Percentiles rank a stretch among this genome's conserved stretches.
phyloP scores from a whole-genome alignment of 2,329 filamentous ascomycete species.

The Fusarium sp. region DNA sequence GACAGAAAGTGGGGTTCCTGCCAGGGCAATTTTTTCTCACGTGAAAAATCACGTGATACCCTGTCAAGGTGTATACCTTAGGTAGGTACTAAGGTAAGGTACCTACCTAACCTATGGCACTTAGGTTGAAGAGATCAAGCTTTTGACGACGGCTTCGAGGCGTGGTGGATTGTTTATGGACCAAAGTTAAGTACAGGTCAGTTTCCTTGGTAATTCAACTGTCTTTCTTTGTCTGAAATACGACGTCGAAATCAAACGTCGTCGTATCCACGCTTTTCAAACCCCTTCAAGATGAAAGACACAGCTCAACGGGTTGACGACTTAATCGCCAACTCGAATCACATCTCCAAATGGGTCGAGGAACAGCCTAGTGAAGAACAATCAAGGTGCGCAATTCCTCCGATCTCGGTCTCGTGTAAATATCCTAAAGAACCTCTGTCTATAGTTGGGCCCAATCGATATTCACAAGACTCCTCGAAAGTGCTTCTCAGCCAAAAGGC shows the following conservation, averaged over 20 bases:
- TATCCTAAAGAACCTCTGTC: constrained; percentile 31
- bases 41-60: constrained; percentile 44
- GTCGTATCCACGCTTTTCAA: not conserved
- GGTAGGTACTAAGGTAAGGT: not conserved
- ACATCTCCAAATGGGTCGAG: constrained; percentile 54
- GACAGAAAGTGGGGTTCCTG: constrained; percentile 29
- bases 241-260: not conserved
- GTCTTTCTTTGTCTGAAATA: not conserved
- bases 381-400: constrained; percentile 46
- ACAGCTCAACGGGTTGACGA: constrained; percentile 42
- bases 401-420: constrained; percentile 15
- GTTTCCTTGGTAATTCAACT: not conserved
- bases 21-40: constrained; percentile 50
- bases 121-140: not conserved
- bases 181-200: not conserved
- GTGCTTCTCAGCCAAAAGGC: constrained; percentile 62
- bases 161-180: not conserved
- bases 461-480: constrained; percentile 57
- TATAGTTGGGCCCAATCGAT: constrained; percentile 49
- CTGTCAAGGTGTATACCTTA: not conserved
- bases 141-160: constrained; percentile 12
- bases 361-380: constrained; percentile 47
- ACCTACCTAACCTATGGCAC: constrained; percentile 16
- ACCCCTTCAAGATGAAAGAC: constrained; percentile 33
- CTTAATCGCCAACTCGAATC: constrained; percentile 48